phyloP scores from a whole-genome alignment of 108 stramenopile genomes.

The Schizochytrium sp. region DNA sequence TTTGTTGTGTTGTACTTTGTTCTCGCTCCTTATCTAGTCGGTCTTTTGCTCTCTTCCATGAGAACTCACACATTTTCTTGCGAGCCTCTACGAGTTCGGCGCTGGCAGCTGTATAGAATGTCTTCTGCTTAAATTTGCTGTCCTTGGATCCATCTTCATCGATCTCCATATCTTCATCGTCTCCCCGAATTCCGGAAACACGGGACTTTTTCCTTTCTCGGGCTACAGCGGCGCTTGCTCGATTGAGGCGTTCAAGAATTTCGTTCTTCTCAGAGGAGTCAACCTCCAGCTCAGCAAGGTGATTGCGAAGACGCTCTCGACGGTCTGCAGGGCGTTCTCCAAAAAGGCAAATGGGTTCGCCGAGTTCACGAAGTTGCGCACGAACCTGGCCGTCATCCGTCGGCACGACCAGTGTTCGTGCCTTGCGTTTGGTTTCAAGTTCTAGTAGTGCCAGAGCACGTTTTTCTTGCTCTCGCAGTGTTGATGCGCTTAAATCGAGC shows the following conservation, averaged over 20 bases:
- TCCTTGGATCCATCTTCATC: slow-evolving; percentile 62
- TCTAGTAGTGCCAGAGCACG: slow-evolving; percentile 27
- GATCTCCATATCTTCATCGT: slow-evolving; percentile 67
- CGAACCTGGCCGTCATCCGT: slow-evolving; percentile 3
- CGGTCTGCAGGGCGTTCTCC: slow-evolving; percentile 67
- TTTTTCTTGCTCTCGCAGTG: slow-evolving; percentile 33
- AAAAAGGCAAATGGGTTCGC: slow-evolving; percentile 64
- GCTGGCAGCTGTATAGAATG: slow-evolving; percentile 88
- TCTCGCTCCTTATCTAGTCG: slow-evolving; percentile 82
- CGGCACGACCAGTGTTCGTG: slow-evolving; percentile 41
- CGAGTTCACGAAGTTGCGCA: slow-evolving; percentile 50
- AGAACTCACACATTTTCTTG: slow-evolving; percentile 80
- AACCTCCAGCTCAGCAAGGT: slow-evolving; percentile 54
- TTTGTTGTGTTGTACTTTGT: slow-evolving; percentile 65
- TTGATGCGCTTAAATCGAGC: slow-evolving; percentile 12
- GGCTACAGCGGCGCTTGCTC: background rate
- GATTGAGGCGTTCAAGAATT: slow-evolving; percentile 10
- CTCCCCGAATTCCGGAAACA: slow-evolving; percentile 62
- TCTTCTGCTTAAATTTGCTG: slow-evolving; percentile 70
- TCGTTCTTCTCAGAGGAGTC: slow-evolving; percentile 2
- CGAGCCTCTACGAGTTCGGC: slow-evolving; percentile 84
- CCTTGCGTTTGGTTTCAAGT: background rate
- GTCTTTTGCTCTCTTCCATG: slow-evolving; percentile 77
- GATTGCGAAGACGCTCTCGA: slow-evolving; percentile 57
- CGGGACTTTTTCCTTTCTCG: background rate